These are phyloP conservation scores for Ustilaginoidea virens DNA, from an alignment of 2,329 filamentous ascomycete genomes.

Conservation along the genomic window DNA sequence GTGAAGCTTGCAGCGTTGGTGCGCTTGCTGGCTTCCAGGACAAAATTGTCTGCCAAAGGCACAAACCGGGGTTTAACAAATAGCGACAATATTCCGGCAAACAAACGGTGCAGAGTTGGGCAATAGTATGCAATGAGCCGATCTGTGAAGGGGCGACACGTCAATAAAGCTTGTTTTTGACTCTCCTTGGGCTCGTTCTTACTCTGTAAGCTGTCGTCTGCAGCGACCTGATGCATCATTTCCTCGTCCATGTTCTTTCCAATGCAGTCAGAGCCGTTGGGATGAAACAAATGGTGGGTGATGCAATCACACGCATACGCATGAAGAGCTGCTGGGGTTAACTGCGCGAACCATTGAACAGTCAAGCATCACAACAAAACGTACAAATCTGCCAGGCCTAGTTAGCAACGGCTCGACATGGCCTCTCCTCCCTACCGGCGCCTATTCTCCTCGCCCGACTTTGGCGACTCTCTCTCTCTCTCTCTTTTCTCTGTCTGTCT, in stretches of 20 bases:
- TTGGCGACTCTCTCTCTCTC: too few relatives aligned
- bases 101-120: conserved; percentile 32
- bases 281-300: conserved; percentile 55
- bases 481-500: too few relatives aligned
- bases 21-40: conserved; percentile 33
- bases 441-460: too few relatives aligned
- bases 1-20: conserved; percentile 36
- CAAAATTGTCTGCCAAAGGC: conserved; percentile 43
- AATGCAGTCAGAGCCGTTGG: conserved; percentile 46
- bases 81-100: conserved; percentile 28
- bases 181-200: not conserved
- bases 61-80: conserved; percentile 39
- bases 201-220: conserved; percentile 54
- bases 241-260: conserved; percentile 37
- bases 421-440: too few relatives aligned
- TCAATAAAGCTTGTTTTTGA: conserved; percentile 3
- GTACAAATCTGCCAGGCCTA: conserved; percentile 1
- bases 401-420: too few relatives aligned
- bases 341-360: not conserved
- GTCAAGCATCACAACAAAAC: not conserved
- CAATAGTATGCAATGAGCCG: conserved; percentile 43
- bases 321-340: conserved; percentile 28
- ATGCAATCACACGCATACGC: conserved; percentile 56
- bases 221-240: conserved; percentile 54
- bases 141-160: conserved; percentile 32